Evolutionary conservation across 495 filamentous ascomycete genomes (phyloP).

Genomic region (Aspergillus sclerotioniger): DNA sequence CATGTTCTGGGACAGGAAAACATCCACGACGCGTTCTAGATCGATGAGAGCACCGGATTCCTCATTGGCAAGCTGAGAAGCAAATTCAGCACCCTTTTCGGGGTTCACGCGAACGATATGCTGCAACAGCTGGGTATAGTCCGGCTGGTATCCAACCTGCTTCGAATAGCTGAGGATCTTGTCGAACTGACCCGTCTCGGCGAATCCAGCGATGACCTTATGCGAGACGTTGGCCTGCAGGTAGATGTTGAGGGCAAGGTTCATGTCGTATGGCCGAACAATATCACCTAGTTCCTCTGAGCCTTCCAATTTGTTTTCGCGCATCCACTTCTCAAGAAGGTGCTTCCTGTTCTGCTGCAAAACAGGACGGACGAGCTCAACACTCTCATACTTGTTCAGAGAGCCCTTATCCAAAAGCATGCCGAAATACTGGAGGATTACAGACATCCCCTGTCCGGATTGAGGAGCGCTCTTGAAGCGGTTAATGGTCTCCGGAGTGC

Average conservation of each 20-base stretch:
- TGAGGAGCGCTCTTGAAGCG: slow-evolving; percentile 82
- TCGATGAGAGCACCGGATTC: slow-evolving; percentile 84
- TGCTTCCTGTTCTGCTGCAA: slow-evolving; percentile 92
- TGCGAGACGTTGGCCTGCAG: slow-evolving; percentile 80
- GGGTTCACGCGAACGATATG: slow-evolving; percentile 91
- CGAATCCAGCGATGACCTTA: slow-evolving; percentile 92
- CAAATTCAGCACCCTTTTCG: slow-evolving; percentile 94
- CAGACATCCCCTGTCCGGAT: slow-evolving; percentile 73
- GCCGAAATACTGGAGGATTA: slow-evolving; percentile 96
- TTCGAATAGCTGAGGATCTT: slow-evolving; percentile 90
- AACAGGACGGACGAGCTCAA: slow-evolving; percentile 91
- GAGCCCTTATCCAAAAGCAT: slow-evolving; percentile 93
- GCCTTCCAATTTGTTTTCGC: slow-evolving; percentile 90
- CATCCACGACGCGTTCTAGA: slow-evolving; percentile 91
- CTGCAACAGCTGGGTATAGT: slow-evolving; percentile 85
- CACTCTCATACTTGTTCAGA: slow-evolving; percentile 87
- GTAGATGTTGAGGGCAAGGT: slow-evolving; percentile 82
- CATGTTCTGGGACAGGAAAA: slow-evolving; percentile 97
- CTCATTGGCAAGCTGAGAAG: slow-evolving; percentile 79
- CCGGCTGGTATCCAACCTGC: slow-evolving; percentile 79
- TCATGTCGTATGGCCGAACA: slow-evolving; percentile 82
- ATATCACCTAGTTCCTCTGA: slow-evolving; percentile 96
- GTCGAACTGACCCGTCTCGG: slow-evolving; percentile 94
- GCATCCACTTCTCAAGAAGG: slow-evolving; percentile 94
- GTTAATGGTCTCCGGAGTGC: slow-evolving; percentile 90